Evolutionary conservation across 2,329 filamentous ascomycete species (phyloP).

Genomic region (Balansia obtecta): DNA sequence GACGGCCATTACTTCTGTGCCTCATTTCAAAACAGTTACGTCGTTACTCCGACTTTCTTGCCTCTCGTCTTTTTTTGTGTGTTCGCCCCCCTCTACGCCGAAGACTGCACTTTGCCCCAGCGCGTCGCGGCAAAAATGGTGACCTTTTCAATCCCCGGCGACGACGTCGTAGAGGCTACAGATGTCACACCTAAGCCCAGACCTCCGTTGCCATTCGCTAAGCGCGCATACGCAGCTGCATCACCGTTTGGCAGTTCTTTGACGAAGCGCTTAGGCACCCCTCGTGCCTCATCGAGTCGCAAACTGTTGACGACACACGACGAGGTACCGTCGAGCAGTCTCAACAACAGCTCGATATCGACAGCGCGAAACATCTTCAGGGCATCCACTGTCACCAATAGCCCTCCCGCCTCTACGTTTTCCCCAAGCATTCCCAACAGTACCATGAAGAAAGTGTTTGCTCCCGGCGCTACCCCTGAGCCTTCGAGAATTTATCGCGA

Average conservation of each 20-base stretch:
- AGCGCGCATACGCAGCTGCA: conserved; percentile 26
- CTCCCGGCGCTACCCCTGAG: conserved; percentile 31
- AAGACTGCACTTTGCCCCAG: not conserved
- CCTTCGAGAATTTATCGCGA: conserved; percentile 30
- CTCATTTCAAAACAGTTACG: too few relatives aligned
- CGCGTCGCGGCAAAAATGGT: conserved; percentile 18
- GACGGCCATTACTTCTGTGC: not conserved
- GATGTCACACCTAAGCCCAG: conserved; percentile 26
- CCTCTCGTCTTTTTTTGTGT: not conserved
- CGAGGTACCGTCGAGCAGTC: conserved; percentile 21
- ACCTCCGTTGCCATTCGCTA: conserved; percentile 30
- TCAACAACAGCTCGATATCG: conserved; percentile 23
- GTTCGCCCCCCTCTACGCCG: not conserved
- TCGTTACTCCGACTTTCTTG: not conserved
- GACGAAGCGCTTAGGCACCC: conserved; percentile 24
- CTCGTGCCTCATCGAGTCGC: conserved; percentile 24
- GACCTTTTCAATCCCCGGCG: conserved; percentile 26
- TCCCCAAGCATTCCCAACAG: conserved; percentile 32
- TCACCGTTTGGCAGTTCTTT: conserved; percentile 20
- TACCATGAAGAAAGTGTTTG: conserved; percentile 35
- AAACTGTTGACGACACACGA: conserved; percentile 23
- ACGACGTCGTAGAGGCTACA: conserved; percentile 18
- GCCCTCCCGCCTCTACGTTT: conserved; percentile 23
- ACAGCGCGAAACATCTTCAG: conserved; percentile 30
- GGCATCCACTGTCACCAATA: conserved; percentile 24